These are phyloP conservation scores for Sungouiozyma ichnusensis DNA, from an alignment of 805 yeast genomes.

Conservation along the genomic window DNA sequence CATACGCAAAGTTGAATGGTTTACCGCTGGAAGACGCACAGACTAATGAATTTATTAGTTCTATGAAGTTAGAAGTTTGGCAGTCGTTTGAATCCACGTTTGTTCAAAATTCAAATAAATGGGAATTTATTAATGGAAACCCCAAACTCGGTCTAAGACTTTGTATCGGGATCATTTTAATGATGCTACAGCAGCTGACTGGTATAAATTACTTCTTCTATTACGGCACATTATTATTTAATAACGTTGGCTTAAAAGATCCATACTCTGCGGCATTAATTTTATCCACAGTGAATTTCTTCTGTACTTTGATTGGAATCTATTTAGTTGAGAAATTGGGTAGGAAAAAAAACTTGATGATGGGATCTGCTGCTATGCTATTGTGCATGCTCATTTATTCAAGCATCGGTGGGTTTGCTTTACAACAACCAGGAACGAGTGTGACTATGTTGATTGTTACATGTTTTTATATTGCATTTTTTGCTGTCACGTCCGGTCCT, in stretches of 20 bases:
- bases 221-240: conserved; percentile 53
- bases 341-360: conserved; percentile 39
- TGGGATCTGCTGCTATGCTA: conserved; percentile 45
- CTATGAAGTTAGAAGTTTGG: conserved; percentile 2
- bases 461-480: conserved; percentile 53
- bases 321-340: conserved; percentile 46
- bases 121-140: conserved; percentile 48
- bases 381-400: conserved; percentile 51
- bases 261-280: conserved; percentile 52
- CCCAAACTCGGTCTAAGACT: conserved; percentile 45
- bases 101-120: neutral
- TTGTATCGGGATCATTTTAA: conserved; percentile 46
- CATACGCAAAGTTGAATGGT: conserved; percentile 46
- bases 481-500: conserved; percentile 73
- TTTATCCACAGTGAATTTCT: conserved; percentile 46
- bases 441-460: conserved; percentile 53
- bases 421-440: conserved; percentile 39
- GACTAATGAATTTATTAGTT: conserved; percentile 39
- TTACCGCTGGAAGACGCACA: conserved; percentile 35
- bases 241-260: conserved; percentile 46
- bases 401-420: conserved; percentile 44
- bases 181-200: conserved; percentile 51
- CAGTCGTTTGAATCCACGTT: neutral
- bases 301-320: conserved; percentile 43
- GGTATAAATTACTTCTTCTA: conserved; percentile 61